Conservation (phyloP, 2,329 filamentous ascomycete genomes). For the Tolypocladium tropicale region DNA sequence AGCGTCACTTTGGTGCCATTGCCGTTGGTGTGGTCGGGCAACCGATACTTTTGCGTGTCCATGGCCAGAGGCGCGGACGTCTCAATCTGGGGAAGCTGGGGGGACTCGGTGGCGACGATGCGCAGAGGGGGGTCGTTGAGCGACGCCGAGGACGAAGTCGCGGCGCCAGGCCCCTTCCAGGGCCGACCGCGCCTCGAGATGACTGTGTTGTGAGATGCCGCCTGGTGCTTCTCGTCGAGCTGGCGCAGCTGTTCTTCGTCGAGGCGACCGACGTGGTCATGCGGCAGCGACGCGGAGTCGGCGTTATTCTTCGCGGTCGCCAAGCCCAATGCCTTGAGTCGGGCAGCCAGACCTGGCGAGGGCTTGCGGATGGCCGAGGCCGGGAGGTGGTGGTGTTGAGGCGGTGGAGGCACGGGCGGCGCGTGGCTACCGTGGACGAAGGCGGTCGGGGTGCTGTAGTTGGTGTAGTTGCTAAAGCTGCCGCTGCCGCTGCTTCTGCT, state of each 20-base stretch:
- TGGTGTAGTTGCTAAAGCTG: not conserved
- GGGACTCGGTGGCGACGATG: conserved; percentile 19
- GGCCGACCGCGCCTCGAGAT: conserved; percentile 58
- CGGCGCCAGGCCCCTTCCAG: conserved; percentile 55
- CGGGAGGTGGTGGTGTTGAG: conserved; percentile 12
- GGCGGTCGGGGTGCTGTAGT: not conserved
- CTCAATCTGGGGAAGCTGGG: conserved; percentile 40
- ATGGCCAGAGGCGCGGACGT: conserved; percentile 43
- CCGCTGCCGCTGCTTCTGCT: conserved; percentile 1
- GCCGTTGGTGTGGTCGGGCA: conserved; percentile 60
- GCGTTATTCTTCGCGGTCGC: conserved; percentile 31
- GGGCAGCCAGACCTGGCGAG: conserved; percentile 53
- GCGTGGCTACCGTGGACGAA: conserved; percentile 3
- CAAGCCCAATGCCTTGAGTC: conserved; percentile 55
- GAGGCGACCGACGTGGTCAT: conserved; percentile 53
- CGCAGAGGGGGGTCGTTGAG: conserved; percentile 11
- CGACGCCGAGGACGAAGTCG: conserved; percentile 16
- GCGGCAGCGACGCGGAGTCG: conserved; percentile 12
- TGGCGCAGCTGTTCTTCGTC: conserved; percentile 59
- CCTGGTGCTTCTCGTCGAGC: conserved; percentile 57
- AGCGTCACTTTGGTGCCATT: conserved; percentile 55
- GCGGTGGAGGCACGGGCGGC: conserved; percentile 5
- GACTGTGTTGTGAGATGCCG: conserved; percentile 36
- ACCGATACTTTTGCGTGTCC: conserved; percentile 65
- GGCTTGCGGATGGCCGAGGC: conserved; percentile 39